Percentiles rank a stretch among this genome's conserved stretches.
These are phyloP conservation scores for Colletotrichum tanaceti DNA, from an alignment of 2,329 filamentous ascomycete genomes.

Conservation along the genomic window DNA sequence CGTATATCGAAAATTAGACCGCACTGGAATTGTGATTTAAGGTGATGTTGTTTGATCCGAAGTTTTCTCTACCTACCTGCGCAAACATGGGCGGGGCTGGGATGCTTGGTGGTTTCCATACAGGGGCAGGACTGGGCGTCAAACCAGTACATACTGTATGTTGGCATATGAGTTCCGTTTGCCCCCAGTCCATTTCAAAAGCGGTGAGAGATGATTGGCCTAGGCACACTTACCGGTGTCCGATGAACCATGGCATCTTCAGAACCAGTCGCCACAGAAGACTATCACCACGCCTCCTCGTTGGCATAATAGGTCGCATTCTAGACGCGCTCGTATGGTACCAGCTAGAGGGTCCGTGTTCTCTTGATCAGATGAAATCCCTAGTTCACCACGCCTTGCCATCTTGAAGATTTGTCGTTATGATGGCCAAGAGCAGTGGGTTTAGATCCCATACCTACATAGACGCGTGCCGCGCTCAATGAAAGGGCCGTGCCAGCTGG, in stretches of 20 bases:
- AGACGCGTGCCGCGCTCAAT: neutral
- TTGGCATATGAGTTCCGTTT: too few species aligned
- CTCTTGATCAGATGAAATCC: too few species aligned
- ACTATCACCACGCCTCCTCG: too few species aligned
- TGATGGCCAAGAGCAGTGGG: neutral
- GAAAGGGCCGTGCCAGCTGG: neutral
- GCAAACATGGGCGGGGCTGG: neutral
- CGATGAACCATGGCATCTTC: neutral
- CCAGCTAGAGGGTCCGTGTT: neutral
- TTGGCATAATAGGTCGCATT: neutral
- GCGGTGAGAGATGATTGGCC: neutral
- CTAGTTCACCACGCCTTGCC: neutral
- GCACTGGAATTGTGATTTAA: neutral
- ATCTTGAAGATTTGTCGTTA: neutral
- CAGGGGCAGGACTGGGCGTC: neutral
- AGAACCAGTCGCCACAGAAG: too few species aligned
- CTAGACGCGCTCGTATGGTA: neutral
- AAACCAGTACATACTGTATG: too few species aligned
- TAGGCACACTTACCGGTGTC: neutral
- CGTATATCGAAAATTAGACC: neutral
- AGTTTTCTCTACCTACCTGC: neutral
- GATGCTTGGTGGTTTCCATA: neutral
- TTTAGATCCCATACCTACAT: too few species aligned
- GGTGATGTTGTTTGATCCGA: neutral
- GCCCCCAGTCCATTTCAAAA: neutral